Evolutionary conservation across 2,329 filamentous ascomycete genomes (phyloP).

Genomic region (Beauveria scarabaeidicola): DNA sequence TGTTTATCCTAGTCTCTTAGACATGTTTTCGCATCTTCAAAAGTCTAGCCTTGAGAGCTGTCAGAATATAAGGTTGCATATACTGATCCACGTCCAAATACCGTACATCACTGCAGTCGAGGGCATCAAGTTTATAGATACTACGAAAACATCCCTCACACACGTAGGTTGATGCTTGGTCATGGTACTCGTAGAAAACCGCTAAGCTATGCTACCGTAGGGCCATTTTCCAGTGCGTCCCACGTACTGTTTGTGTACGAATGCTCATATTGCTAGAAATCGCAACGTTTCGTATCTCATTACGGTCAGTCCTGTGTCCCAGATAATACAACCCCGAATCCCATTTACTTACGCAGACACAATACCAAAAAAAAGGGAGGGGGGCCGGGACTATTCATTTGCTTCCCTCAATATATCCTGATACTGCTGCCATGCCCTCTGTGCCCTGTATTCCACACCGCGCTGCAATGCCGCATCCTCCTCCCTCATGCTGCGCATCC

Average conservation of each 20-base stretch:
- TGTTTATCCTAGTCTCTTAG: neutral
- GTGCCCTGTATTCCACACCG: neutral
- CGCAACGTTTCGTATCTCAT: neutral
- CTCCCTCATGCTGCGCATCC: constrained; percentile 23
- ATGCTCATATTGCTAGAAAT: neutral
- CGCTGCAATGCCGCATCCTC: neutral
- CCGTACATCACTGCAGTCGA: neutral
- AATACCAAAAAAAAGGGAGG: no score
- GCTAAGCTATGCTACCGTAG: neutral
- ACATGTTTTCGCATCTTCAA: no score
- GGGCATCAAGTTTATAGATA: no score
- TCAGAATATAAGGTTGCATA: no score
- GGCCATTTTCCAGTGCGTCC: neutral
- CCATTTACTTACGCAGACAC: no score
- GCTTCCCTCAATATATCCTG: neutral
- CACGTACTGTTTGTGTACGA: neutral
- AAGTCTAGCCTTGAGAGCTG: no score
- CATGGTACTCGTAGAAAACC: no score
- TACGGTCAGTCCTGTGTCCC: neutral
- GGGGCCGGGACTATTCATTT: neutral
- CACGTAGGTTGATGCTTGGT: no score
- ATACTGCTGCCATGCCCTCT: neutral
- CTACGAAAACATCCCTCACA: no score
- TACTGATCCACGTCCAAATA: no score
- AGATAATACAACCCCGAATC: no score